phyloP scores from a whole-genome alignment of 306 rosid genomes.

The Erythrophleum fordii region DNA sequence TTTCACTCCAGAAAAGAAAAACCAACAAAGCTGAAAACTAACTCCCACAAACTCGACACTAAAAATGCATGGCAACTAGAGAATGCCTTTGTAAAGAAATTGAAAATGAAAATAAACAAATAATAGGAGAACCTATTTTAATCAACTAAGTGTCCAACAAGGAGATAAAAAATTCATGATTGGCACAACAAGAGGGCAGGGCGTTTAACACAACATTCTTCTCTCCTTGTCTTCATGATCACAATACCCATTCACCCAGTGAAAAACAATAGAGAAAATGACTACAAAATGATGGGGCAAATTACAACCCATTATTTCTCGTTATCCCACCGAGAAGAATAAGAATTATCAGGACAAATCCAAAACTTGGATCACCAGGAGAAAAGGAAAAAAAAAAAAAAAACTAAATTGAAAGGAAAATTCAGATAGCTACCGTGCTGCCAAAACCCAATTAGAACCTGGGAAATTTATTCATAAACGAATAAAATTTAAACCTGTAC shows the following conservation, averaged over 20 bases:
- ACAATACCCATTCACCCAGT: background rate
- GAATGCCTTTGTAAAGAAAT: background rate
- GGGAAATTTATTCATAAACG: background rate
- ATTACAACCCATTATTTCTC: background rate
- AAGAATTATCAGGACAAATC: background rate
- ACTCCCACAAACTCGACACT: background rate
- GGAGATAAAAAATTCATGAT: background rate
- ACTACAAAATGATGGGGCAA: background rate
- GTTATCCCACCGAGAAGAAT: background rate
- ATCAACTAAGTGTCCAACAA: background rate
- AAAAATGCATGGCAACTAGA: background rate
- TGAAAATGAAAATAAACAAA: background rate
- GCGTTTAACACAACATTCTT: background rate
- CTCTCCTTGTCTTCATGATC: background rate
- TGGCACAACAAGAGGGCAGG: background rate
- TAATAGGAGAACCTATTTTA: too few species aligned
- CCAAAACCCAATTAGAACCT: slow-evolving; percentile 16
- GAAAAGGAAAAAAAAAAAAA: background rate
- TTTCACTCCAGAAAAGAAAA: background rate
- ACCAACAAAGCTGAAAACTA: background rate
- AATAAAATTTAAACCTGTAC: background rate
- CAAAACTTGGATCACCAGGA: background rate
- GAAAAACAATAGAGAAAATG: background rate
- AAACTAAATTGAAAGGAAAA: background rate
- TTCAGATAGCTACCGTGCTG: background rate